Evolutionary conservation across 495 filamentous ascomycete genomes (phyloP).

Genomic region (Neurospora terricola): DNA sequence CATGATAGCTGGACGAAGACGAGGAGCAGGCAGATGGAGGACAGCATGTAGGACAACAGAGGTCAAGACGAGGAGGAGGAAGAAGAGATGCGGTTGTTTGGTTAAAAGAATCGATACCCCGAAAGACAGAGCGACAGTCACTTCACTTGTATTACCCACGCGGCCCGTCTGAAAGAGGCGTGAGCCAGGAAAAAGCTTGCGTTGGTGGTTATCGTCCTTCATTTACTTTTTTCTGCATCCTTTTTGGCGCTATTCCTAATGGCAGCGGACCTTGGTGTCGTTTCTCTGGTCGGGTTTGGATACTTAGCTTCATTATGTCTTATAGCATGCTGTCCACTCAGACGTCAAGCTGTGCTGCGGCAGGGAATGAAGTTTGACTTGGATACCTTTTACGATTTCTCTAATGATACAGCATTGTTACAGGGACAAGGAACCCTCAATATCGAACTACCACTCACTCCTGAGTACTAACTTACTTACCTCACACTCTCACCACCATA

Average conservation of each 20-base stretch:
- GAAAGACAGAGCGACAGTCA: not conserved
- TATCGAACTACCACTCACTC: not conserved
- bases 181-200: not conserved
- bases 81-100: not conserved
- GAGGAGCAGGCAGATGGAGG: conserved; percentile 59
- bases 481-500: not conserved
- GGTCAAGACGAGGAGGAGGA: too few species aligned
- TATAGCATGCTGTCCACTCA: not conserved
- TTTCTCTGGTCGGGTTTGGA: not conserved
- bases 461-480: not conserved
- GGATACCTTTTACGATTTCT: not conserved
- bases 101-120: conserved; percentile 5
- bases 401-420: not conserved
- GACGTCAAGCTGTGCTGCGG: not conserved
- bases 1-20: conserved; percentile 55
- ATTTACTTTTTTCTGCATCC: not conserved
- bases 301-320: not conserved
- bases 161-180: not conserved
- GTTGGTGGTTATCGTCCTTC: not conserved
- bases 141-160: not conserved
- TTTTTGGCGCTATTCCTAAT: not conserved
- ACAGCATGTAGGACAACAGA: conserved; percentile 52
- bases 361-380: not conserved
- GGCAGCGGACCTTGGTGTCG: not conserved
- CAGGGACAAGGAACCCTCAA: not conserved